Evolutionary conservation across 2,329 filamentous ascomycete species (phyloP).

Genomic region (Graphium sp.): DNA sequence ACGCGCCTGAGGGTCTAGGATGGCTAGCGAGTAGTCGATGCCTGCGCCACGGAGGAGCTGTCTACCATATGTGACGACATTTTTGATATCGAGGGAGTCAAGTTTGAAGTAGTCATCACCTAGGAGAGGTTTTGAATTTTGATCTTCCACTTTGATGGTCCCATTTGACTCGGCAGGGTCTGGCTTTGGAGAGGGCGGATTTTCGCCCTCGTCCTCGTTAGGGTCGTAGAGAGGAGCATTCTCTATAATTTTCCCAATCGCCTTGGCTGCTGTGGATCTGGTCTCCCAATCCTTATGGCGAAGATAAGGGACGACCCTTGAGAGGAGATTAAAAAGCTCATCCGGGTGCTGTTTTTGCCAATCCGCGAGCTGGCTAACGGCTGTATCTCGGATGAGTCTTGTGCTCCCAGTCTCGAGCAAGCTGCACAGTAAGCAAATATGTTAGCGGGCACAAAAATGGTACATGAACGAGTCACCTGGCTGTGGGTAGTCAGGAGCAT

Average conservation of each 20-base stretch:
- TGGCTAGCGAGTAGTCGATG: conserved; percentile 70
- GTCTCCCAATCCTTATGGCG: conserved; percentile 96
- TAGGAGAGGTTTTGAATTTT: too few relatives aligned
- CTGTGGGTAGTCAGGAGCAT: not conserved
- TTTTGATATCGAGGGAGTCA: conserved; percentile 57
- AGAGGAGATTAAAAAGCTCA: conserved; percentile 89
- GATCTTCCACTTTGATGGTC: conserved; percentile 48
- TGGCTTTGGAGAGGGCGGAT: too few relatives aligned
- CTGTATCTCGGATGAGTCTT: conserved; percentile 87
- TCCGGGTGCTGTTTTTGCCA: conserved; percentile 97
- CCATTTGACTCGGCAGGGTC: conserved; percentile 15
- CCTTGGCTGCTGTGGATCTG: conserved; percentile 79
- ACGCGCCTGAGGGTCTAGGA: conserved; percentile 65
- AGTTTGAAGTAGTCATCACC: conserved; percentile 44
- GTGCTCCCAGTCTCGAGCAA: conserved; percentile 96
- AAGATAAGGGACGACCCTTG: conserved; percentile 86
- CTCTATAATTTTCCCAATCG: conserved; percentile 83
- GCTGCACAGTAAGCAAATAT: not conserved
- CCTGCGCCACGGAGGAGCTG: conserved; percentile 72
- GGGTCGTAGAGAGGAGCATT: conserved; percentile 82
- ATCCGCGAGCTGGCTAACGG: conserved; percentile 89
- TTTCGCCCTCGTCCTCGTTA: conserved; percentile 55
- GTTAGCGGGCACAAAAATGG: not conserved
- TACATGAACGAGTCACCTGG: not conserved
- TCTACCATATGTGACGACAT: conserved; percentile 70